Conservation (phyloP, 2,329 filamentous ascomycete genomes). For the Apiospora koreana region DNA sequence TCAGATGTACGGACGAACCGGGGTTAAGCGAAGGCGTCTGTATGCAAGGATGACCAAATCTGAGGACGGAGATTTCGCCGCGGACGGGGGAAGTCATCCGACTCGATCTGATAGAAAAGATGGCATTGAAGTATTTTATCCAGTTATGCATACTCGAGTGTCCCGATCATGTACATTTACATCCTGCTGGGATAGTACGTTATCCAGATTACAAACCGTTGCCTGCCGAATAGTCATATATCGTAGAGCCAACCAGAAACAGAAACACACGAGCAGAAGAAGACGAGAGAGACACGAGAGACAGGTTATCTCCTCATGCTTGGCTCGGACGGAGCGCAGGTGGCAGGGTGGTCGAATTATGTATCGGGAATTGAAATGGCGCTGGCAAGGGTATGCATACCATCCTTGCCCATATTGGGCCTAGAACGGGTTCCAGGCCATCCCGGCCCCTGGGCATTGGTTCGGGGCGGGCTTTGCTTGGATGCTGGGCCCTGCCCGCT, state of each 20-base stretch:
- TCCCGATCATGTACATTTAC: no score
- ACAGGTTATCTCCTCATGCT: not conserved
- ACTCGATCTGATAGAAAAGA: not conserved
- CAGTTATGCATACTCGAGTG: no score
- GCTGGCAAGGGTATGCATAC: not conserved
- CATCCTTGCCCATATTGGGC: not conserved
- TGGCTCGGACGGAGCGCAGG: not conserved
- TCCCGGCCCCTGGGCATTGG: not conserved
- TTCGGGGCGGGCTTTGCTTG: not conserved
- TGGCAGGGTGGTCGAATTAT: not conserved
- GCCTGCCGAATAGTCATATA: no score
- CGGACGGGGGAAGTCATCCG: not conserved
- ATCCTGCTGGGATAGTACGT: no score
- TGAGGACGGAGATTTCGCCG: not conserved
- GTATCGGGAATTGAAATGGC: not conserved
- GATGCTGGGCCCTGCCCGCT: conserved; percentile 1
- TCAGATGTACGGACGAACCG: no score
- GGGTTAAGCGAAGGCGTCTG: no score
- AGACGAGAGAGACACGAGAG: not conserved
- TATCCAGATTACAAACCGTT: no score
- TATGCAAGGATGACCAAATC: not conserved
- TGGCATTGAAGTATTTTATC: no score
- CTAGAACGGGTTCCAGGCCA: conserved; percentile 4
- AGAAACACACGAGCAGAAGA: not conserved
- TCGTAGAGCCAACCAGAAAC: not conserved